Evolutionary conservation across 129 eudicot species (phyloP).

Genomic region (Artemisia argyi): DNA sequence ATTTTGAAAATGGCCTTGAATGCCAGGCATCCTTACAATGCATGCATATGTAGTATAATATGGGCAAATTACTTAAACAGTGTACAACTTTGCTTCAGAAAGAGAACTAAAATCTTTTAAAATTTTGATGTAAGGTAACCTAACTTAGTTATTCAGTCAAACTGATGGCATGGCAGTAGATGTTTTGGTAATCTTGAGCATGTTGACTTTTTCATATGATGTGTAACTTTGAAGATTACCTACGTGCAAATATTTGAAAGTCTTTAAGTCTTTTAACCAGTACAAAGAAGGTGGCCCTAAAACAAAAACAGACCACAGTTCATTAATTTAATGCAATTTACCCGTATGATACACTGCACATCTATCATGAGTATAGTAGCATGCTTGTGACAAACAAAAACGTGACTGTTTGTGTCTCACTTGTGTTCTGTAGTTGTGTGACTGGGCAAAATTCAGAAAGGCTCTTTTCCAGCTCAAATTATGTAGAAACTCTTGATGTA

Average conservation of each 20-base stretch:
- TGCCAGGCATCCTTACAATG: not conserved
- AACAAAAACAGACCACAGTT: not conserved
- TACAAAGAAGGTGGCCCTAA: not conserved
- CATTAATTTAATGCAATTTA: not conserved
- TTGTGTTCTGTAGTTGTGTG: slow-evolving; percentile 40
- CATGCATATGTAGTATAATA: not conserved
- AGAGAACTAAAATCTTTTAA: no score
- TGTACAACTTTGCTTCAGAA: no score
- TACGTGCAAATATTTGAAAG: no score
- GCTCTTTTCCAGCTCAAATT: slow-evolving; percentile 29
- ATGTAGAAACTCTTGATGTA: not conserved
- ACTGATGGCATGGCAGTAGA: no score
- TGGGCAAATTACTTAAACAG: no score
- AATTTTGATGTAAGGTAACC: no score
- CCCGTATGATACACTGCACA: not conserved
- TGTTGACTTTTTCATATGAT: no score
- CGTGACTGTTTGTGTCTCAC: slow-evolving; percentile 8
- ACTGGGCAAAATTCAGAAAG: slow-evolving; percentile 35
- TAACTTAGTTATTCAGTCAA: no score
- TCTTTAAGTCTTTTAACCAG: no score
- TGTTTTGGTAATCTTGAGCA: no score
- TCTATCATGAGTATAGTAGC: slow-evolving; percentile 16
- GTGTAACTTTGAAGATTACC: no score
- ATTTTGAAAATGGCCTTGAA: not conserved
- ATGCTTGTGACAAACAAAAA: slow-evolving; percentile 8